Evolutionary conservation across 2,329 filamentous ascomycete genomes (phyloP), one percentile per base, ranked within the genome.

Genomic region (Talaromyces amestolkiae): DNA sequence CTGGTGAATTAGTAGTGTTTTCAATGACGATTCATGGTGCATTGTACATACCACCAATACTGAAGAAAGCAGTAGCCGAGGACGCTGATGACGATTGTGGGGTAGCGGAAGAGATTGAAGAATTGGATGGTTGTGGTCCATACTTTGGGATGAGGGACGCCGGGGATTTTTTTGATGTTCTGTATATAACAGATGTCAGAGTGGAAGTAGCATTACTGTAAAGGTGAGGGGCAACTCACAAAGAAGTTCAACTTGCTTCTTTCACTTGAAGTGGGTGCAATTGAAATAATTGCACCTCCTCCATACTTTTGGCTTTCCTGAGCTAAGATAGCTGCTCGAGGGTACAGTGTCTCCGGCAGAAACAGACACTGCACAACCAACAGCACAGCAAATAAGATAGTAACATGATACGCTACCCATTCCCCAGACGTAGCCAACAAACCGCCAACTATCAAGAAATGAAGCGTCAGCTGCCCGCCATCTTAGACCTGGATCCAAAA

Each of bases 321-420:
- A 33, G 35, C 17, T 37, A 61, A 37, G 4, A 61, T 27, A 5
- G 58, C 58, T 61, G 58, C 58, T 8, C 85, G 79, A 0, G 85
- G 85, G 68, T 86, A 87, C 5, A 87, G 76, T 0, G 85, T 86
- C 72, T 87, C 85, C 1, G 84, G 82, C 69, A 87, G 79, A 66
- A 85, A 80, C 3, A 80, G 70, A 11, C 86, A 64, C 68, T 86
- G 82, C 1, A 82, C 74, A 6, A 82, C 47, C 2, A 86, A 73
- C 2, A 86, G 75, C 0, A 77, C 70, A 1, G 73, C 84, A 66
- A 86, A 85, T 5, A 86, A 68, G 60, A 87, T 85, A 0, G 83
- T 82, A 4, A 80, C 81, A 35, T 86, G 77, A 82, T 84, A 87
- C 63, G 83, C 81, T 3, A 86, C 81, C 85, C 84, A 87, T 31